Evolutionary conservation across 2,329 filamentous ascomycete genomes (phyloP).

Genomic region (Diaporthe helianthi): DNA sequence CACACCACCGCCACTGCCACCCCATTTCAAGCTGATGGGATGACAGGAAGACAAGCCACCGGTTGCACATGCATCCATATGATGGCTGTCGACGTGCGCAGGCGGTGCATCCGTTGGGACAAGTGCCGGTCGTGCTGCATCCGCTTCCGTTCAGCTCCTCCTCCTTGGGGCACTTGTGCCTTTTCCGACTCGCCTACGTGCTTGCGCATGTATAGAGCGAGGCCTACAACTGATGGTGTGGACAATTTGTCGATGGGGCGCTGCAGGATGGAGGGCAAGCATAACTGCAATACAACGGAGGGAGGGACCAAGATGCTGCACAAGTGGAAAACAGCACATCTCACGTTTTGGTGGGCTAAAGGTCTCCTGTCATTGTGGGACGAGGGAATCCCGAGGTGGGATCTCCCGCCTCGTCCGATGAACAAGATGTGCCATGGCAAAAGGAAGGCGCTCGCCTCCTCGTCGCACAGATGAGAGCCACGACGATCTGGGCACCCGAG

Average conservation of each 20-base stretch:
- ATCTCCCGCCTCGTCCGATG: conserved; percentile 18
- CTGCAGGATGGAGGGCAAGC: neutral
- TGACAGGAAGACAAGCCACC: conserved; percentile 10
- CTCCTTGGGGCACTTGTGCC: neutral
- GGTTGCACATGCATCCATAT: conserved; percentile 3
- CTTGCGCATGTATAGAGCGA: neutral
- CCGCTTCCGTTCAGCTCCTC: conserved; percentile 18
- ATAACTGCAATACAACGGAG: neutral
- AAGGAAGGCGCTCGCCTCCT: conserved; percentile 3
- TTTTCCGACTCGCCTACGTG: neutral
- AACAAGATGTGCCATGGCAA: conserved; percentile 6
- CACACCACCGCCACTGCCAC: too few species aligned
- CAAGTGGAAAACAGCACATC: conserved; percentile 1
- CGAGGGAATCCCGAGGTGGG: conserved; percentile 10
- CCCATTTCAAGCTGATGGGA: neutral
- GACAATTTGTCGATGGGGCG: neutral
- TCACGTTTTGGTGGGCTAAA: conserved; percentile 18
- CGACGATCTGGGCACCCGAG: conserved; percentile 18
- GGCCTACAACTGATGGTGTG: neutral
- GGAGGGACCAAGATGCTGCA: conserved; percentile 13
- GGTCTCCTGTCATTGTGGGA: conserved; percentile 7
- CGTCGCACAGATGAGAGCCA: conserved; percentile 7
- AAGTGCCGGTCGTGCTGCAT: conserved; percentile 16
- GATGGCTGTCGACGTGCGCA: conserved; percentile 10
- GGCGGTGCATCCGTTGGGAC: conserved; percentile 13